Percentiles rank a stretch among this genome's conserved stretches.
Evolutionary conservation across 495 filamentous ascomycete species (phyloP).

Genomic region (Oleoguttula mirabilis): DNA sequence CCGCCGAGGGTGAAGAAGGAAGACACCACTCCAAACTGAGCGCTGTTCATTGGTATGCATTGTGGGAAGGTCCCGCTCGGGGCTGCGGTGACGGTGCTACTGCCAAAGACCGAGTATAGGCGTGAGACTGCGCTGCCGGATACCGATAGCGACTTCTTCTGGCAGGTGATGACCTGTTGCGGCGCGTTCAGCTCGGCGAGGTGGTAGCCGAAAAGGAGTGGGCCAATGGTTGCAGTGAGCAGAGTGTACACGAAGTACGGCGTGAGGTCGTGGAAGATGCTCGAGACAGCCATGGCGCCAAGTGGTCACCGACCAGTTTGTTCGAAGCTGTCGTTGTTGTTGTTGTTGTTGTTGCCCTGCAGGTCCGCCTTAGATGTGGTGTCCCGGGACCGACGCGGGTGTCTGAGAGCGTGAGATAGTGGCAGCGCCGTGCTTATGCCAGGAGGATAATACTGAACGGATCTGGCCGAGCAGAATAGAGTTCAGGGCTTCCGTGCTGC

Average conservation of each 20-base stretch:
- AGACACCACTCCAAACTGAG: conserved; percentile 66
- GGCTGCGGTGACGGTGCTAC: conserved; percentile 17
- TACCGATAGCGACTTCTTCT: conserved; percentile 20
- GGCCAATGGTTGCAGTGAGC: conserved; percentile 44
- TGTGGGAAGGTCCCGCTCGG: conserved; percentile 39
- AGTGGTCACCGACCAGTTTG: too few species aligned
- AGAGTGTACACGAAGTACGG: conserved; percentile 31
- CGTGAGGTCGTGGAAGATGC: conserved; percentile 22
- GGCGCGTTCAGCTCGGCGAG: conserved; percentile 91
- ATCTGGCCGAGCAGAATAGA: too few species aligned
- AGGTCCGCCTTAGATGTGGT: too few species aligned
- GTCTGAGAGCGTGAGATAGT: too few species aligned
- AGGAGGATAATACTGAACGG: too few species aligned
- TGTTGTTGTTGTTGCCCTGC: too few species aligned
- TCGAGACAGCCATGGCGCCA: neutral
- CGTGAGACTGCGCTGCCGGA: too few species aligned
- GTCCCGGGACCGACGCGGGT: too few species aligned
- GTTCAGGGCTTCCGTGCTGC: too few species aligned
- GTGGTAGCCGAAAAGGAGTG: conserved; percentile 90
- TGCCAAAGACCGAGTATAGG: too few species aligned
- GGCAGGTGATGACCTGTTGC: conserved; percentile 76
- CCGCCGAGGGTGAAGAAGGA: conserved; percentile 90
- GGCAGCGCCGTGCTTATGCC: too few species aligned
- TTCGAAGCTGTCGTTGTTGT: too few species aligned
- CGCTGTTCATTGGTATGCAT: conserved; percentile 71